phyloP scores from a whole-genome alignment of 2,329 filamentous ascomycete species.

The Diplodia intermedia region DNA sequence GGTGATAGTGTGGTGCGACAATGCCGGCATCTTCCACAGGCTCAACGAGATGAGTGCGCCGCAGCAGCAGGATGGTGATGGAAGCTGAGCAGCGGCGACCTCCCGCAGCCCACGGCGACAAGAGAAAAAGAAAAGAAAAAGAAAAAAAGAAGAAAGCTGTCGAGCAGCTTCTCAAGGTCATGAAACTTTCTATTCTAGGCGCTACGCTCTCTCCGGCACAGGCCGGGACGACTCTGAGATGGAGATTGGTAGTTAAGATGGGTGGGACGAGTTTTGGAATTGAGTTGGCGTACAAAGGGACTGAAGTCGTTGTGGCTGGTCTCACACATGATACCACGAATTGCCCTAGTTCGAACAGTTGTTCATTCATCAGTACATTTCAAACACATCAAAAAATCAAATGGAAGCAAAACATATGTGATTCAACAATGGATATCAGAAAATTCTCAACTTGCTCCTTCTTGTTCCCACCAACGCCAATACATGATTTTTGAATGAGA shows the following conservation, averaged over 20 bases:
- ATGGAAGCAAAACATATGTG: neutral
- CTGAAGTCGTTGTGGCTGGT: conserved; percentile 6
- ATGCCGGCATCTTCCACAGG: conserved; percentile 36
- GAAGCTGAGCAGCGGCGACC: neutral
- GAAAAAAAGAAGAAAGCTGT: neutral
- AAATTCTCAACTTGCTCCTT: conserved; percentile 26
- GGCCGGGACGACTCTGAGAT: neutral
- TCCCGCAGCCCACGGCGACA: too few relatives aligned
- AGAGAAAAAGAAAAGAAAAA: neutral
- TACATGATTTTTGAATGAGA: neutral
- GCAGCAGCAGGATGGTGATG: neutral
- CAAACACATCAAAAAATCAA: neutral
- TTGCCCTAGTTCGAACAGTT: neutral
- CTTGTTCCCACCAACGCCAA: conserved; percentile 28
- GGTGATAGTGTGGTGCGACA: conserved; percentile 54
- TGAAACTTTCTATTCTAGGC: neutral
- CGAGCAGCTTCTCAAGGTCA: neutral
- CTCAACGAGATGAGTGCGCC: conserved; percentile 12
- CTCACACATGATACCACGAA: conserved; percentile 23
- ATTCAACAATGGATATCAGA: conserved; percentile 23
- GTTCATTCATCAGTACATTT: conserved; percentile 17
- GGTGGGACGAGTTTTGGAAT: neutral
- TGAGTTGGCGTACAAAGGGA: conserved; percentile 6
- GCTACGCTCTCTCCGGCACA: neutral
- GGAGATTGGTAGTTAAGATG: neutral